A percentile compares a stretch with the other conserved stretches of the same genome.
Evolutionary conservation across 192 early-diverging fungal genomes (phyloP).

Genomic region (Fimicolochytrium jonesii): DNA sequence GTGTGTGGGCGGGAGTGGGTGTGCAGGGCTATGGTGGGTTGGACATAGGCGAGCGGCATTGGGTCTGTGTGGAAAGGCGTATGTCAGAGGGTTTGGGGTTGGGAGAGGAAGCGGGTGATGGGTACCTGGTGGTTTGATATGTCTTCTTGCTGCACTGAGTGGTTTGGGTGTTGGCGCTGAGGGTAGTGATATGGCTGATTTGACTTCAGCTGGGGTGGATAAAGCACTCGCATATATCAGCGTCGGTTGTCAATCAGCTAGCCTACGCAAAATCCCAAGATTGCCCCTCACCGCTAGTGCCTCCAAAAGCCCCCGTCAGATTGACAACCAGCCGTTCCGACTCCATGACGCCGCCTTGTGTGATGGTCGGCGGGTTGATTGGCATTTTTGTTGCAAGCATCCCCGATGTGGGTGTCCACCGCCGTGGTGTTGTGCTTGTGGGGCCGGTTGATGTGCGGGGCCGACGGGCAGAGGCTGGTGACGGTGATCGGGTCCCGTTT

Average conservation of each 20-base stretch:
- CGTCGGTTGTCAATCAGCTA: neutral
- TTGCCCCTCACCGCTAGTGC: neutral
- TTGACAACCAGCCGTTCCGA: neutral
- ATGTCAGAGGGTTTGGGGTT: too few species aligned
- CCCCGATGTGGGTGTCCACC: too few species aligned
- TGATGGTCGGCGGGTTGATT: too few species aligned
- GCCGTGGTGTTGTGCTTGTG: too few species aligned
- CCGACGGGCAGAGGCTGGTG: too few species aligned
- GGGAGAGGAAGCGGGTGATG: neutral
- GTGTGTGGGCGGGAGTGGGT: neutral
- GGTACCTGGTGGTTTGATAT: slow-evolving; percentile 18
- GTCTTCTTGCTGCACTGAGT: slow-evolving; percentile 11
- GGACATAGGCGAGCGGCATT: neutral
- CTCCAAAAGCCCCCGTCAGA: neutral
- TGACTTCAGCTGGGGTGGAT: slow-evolving; percentile 2
- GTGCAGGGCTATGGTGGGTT: neutral
- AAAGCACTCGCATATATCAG: neutral
- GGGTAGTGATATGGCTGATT: slow-evolving; percentile 6
- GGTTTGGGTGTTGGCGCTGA: slow-evolving; percentile 13
- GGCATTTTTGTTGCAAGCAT: too few species aligned
- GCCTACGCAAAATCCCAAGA: neutral
- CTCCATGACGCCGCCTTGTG: too few species aligned
- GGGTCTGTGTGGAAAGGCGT: too few species aligned
- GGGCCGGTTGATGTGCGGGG: too few species aligned
- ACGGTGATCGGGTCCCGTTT: too few species aligned